Evolutionary conservation across 306 rosid genomes (phyloP), one percentile per base, ranked within the genome.

Genomic region (Urtica urens): DNA sequence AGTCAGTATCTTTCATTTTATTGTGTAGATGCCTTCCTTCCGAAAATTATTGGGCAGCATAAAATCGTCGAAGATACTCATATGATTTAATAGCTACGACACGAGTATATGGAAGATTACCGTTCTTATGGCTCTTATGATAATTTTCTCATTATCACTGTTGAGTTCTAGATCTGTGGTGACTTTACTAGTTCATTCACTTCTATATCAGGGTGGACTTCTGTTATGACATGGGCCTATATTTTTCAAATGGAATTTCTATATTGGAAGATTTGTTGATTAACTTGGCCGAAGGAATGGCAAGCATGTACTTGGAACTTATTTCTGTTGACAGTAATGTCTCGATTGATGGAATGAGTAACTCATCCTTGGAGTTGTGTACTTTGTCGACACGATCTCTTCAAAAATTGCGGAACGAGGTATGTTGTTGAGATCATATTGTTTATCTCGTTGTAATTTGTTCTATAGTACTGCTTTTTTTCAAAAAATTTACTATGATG

Each of bases 321-420:
- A 90, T 85, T 64, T 90, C 92, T 43, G 85, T 90, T 59, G 99
- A 90, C 58, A 75, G 92, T 64, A 78, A 70, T 57, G 66, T 81
- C 53, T 81, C 81, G 35, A 63, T 73, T 68, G 78, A 77, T 59
- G n/a, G n/a, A n/a, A 69, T 78, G 59, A 71, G 71, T 68, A 70
- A 77, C 53, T 38, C 75, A 46, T 76, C 74, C 61, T 48, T 74
- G 66, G 63, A 81, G 57, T 51, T 90, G 34, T 90, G 99, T 67
- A 68, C 78, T 59, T 63, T 79, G 55, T 85, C 95, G 25, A 90
- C 99, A 61, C 71, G 94, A 50, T 87, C 78, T 66, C 92, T 90
- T 47, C 99, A 90, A 69, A 79, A 73, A 57, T 67, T 90, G 47
- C 94, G 99, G 5, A 90, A 90, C 54, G 95, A 90, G 99, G 95